Percentiles rank a stretch among this genome's conserved stretches.
These are phyloP conservation scores for Pinus tabuliformis DNA, from an alignment of 75 land plant genomes.

Conservation along the genomic window DNA sequence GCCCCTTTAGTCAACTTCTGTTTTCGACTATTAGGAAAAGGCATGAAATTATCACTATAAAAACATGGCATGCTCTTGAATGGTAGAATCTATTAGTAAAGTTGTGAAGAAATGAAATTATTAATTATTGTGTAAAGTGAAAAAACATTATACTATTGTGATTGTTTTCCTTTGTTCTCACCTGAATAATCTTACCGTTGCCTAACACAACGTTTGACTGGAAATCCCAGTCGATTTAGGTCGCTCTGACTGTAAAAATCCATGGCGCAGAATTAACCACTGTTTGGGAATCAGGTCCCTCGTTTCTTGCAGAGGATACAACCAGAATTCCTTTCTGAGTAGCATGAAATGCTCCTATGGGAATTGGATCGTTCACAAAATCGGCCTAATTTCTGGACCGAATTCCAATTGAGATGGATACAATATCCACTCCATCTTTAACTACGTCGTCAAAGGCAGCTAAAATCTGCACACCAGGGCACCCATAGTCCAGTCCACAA, in stretches of 20 bases:
- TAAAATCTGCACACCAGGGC: conserved; percentile 46
- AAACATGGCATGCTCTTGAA: too few relatives aligned
- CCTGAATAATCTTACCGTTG: too few relatives aligned
- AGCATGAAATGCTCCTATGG: conserved; percentile 35
- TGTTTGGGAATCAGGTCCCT: conserved; percentile 27
- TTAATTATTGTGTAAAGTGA: too few relatives aligned
- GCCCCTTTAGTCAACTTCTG: too few relatives aligned
- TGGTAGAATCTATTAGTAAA: neutral
- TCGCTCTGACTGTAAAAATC: conserved; percentile 37
- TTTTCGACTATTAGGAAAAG: neutral
- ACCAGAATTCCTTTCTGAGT: conserved; percentile 19
- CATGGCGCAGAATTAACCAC: conserved; percentile 33
- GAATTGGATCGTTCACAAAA: conserved; percentile 23
- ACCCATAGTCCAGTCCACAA: conserved; percentile 33
- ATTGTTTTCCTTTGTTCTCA: too few relatives aligned
- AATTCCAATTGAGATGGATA: conserved; percentile 56
- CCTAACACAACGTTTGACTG: neutral
- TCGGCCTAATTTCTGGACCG: conserved; percentile 31
- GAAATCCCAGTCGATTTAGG: conserved; percentile 32
- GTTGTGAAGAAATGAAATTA: conserved; percentile 4
- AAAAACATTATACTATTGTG: too few relatives aligned
- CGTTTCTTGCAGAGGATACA: conserved; percentile 28
- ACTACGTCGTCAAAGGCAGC: conserved; percentile 59
- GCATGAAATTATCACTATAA: too few relatives aligned
- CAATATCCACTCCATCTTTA: conserved; percentile 52